Evolutionary conservation across 345 rosid genomes (phyloP), one percentile per base, ranked within the genome.

Genomic region (Populus simonii): DNA sequence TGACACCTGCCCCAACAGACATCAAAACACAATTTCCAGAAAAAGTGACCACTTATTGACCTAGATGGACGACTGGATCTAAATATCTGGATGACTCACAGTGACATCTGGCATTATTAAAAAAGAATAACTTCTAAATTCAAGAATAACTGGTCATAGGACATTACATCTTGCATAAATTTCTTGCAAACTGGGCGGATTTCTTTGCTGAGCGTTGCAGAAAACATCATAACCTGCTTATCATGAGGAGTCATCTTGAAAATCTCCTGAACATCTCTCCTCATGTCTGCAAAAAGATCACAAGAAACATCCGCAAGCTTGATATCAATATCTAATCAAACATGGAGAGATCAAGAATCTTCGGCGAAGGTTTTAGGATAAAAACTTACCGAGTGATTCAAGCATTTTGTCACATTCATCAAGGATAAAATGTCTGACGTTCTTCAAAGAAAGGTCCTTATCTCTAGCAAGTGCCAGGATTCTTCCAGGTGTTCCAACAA

Each of bases 391-490:
- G 74, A 96, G 99, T 57, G 99, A 96, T 83, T 96, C 97, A 6
- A 96, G 99, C 99, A 96, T 96, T 83, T 96, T 96, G 80, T 96
- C 99, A 84, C 99, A 96, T 87, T 96, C 99, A 71, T 94, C 98
- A 74, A 96, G 97, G 79, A 96, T 96, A 81, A 96, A 96, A 86
- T 96, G 99, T 89, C 99, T 92, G 81, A 92, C 99, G 85, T 96
- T 96, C 90, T 96, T 96, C 85, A 96, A 87, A 20, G 97, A 90
- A 71, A 96, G 99, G 66, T 94, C 97, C 77, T 96, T 94, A 33
- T 96, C 99, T 83, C 96, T 90, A 6, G 97, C 83, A 35, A 96
- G 85, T 33, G 97, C 98, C 76, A 96, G 87, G 70, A 96, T 93
- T 47, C 99, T 89, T 59, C 98, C 98, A 76, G 97, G 99, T 20